These are phyloP conservation scores for Lactifluus piperatus DNA, from an alignment of 768 basidiomycete genomes.

Conservation along the genomic window DNA sequence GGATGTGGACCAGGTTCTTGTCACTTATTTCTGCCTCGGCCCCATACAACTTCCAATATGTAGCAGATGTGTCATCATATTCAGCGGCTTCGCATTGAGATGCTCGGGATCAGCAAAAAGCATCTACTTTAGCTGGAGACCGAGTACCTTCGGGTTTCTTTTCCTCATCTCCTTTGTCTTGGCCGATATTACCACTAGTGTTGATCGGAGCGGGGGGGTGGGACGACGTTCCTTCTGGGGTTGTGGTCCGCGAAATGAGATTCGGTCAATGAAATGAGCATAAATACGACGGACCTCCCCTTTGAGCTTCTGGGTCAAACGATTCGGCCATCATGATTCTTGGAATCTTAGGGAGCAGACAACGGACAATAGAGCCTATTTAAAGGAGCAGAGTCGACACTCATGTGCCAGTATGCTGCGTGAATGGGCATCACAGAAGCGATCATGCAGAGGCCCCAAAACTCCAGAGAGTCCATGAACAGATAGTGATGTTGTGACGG, in stretches of 20 bases:
- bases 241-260: not conserved
- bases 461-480: too few relatives aligned
- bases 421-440: too few relatives aligned
- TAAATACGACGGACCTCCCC: not conserved
- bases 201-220: not conserved
- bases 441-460: too few relatives aligned
- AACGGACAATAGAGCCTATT: not conserved
- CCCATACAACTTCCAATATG: slow-evolving; percentile 16
- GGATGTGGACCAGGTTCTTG: slow-evolving; percentile 9
- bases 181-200: not conserved
- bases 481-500: too few relatives aligned
- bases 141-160: not conserved
- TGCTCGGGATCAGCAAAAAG: not conserved
- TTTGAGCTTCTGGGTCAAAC: not conserved
- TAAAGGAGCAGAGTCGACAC: not conserved
- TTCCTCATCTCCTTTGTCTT: too few relatives aligned
- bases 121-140: not conserved
- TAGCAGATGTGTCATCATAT: slow-evolving; percentile 10
- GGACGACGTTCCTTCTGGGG: not conserved
- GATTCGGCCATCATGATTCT: not conserved
- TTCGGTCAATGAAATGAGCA: not conserved
- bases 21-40: slow-evolving; percentile 14
- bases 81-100: not conserved
- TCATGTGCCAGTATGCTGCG: not conserved
- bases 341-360: not conserved